A percentile compares a stretch with the other conserved stretches of the same genome.
Conservation (phyloP, 495 filamentous ascomycete species). For the Penicillium coprophilum region DNA sequence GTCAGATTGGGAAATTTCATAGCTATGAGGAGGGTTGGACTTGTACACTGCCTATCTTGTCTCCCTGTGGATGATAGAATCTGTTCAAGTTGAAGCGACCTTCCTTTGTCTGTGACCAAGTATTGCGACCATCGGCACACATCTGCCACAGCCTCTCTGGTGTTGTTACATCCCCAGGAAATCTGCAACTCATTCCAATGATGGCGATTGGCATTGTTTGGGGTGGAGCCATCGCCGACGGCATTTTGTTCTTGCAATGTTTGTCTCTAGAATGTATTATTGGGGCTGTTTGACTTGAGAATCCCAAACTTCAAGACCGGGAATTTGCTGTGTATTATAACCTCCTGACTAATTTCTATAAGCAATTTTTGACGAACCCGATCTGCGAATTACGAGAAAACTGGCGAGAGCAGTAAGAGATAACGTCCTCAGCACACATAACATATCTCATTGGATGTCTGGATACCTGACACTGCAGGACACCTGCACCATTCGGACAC, state of each 20-base stretch:
- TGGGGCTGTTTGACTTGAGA: neutral
- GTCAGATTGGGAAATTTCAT: neutral
- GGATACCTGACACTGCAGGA: too few relatives aligned
- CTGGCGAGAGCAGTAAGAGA: too few relatives aligned
- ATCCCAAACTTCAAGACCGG: neutral
- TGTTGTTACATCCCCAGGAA: conserved; percentile 29
- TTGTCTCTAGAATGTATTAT: neutral
- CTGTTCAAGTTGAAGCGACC: conserved; percentile 35
- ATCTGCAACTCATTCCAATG: conserved; percentile 31
- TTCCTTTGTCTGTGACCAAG: conserved; percentile 17
- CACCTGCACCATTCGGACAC: too few relatives aligned
- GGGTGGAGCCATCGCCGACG: neutral
- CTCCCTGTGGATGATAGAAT: conserved; percentile 28
- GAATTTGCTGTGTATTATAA: too few relatives aligned
- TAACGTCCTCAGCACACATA: too few relatives aligned
- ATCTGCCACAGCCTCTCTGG: conserved; percentile 31
- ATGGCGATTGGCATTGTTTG: conserved; percentile 32
- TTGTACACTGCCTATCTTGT: conserved; percentile 24
- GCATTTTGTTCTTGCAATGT: neutral
- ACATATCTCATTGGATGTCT: too few relatives aligned
- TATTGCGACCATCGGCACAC: conserved; percentile 24
- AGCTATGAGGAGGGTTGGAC: conserved; percentile 34
- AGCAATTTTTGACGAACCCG: too few relatives aligned
- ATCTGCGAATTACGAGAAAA: too few relatives aligned
- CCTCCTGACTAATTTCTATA: too few relatives aligned